Evolutionary conservation across 2,329 filamentous ascomycete species (phyloP), one percentile per base, ranked within the genome.

Genomic region (Aspergillus jensenii): DNA sequence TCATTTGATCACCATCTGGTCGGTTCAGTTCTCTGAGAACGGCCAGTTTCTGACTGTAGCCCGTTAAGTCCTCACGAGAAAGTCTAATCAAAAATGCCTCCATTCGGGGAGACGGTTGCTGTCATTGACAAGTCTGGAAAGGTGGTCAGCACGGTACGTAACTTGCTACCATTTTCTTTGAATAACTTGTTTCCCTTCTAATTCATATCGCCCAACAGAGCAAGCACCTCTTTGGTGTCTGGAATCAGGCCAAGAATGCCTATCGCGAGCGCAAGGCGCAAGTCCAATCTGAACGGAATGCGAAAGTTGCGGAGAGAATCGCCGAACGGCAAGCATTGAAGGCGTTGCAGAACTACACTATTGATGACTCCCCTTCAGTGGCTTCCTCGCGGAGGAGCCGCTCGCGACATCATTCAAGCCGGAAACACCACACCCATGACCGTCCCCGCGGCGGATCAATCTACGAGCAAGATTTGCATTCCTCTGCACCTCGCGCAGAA

Each of bases 61-160:
- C 17, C 19, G 21, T 25, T 17, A 45, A 41, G 23, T 54, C 25
- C 39, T 25, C 27, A 33, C 48, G 51, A 44, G 21, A 59, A 41
- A 31, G 23, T 43, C 50, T 27, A 25, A 39, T 21, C 33, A 33
- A 43, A 25, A 57, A 73, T 75, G 68, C 62, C 69, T 46, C 69
- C 69, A 21, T 59, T 73, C 43, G 71, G 83, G 62, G 88, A 96
- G 76, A 93, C 90, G 50, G 87, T 96, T 66, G 93, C 91, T 65
- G 90, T 96, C 69, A 89, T 96, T 76, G 95, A 96, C 79, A 92
- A 86, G 74, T 95, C 91, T 58, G 91, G 91, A 68, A 96, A 96
- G 78, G 87, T 96, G 51, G 90, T 96, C 67, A 93, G 88, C 81
- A 95, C 89, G 59, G 91, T 93, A 82, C 74, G 88, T 81, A 62